Conservation (phyloP, 2,329 filamentous ascomycete genomes). For the Nannizziopsis barbatae region DNA sequence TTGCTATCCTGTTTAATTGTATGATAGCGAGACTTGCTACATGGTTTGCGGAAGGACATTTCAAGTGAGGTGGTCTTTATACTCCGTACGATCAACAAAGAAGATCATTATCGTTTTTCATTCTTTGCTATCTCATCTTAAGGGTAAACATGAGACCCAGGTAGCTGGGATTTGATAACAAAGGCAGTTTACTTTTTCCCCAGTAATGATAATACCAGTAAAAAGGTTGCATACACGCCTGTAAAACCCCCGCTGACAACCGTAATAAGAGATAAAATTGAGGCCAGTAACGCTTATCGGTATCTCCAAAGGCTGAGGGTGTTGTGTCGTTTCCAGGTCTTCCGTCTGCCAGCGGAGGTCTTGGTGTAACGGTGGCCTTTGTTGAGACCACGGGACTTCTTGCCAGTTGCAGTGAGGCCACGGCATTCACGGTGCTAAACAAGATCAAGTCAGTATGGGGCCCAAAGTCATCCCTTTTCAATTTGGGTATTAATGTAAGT, state of each 20-base stretch:
- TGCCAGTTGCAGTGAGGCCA: slow-evolving; percentile 95
- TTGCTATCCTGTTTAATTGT: too few species aligned
- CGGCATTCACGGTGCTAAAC: slow-evolving; percentile 82
- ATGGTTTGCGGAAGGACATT: too few species aligned
- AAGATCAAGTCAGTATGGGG: slow-evolving; percentile 13
- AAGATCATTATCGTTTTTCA: slow-evolving; percentile 9
- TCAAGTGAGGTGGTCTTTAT: too few species aligned
- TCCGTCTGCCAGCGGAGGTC: slow-evolving; percentile 90
- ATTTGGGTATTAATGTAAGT: slow-evolving; percentile 11
- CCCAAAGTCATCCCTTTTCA: neutral
- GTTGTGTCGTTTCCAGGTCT: slow-evolving; percentile 99
- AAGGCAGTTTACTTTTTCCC: slow-evolving; percentile 3
- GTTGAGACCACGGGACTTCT: slow-evolving; percentile 99
- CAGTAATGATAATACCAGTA: slow-evolving; percentile 3
- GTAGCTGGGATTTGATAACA: slow-evolving; percentile 1
- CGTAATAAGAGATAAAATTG: slow-evolving; percentile 4
- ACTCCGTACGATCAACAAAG: slow-evolving; percentile 4
- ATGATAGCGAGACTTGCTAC: too few species aligned
- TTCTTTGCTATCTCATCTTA: slow-evolving; percentile 10
- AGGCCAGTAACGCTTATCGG: slow-evolving; percentile 46
- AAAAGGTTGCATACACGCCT: slow-evolving; percentile 4
- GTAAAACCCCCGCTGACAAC: slow-evolving; percentile 2
- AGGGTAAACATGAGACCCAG: slow-evolving; percentile 1
- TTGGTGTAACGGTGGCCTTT: slow-evolving; percentile 99
- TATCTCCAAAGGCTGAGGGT: slow-evolving; percentile 98